phyloP scores from a whole-genome alignment of 2,329 filamentous ascomycete genomes.

The Aspergillus calidoustus region DNA sequence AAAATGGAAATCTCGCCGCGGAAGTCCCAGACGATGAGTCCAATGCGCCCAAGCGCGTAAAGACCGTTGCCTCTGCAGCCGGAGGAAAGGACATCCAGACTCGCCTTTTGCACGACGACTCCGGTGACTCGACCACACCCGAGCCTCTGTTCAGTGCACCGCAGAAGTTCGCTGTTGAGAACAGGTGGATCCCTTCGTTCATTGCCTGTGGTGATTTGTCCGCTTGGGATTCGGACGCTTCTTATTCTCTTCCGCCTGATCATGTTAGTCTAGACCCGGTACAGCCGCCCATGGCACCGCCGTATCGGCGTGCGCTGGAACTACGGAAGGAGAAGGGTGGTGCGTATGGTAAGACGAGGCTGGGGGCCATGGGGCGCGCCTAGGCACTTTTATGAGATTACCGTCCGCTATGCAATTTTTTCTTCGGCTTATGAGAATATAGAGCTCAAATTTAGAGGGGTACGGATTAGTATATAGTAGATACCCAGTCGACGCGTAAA shows the following conservation, averaged over 20 bases:
- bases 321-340: conserved; percentile 76
- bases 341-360: conserved; percentile 73
- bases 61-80: conserved; percentile 6
- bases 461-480: conserved; percentile 19
- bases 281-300: conserved; percentile 93
- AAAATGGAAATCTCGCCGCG: conserved; percentile 38
- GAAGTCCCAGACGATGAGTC: conserved; percentile 49
- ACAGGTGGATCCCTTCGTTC: conserved; percentile 90
- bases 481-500: conserved; percentile 19
- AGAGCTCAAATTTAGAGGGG: conserved; percentile 2
- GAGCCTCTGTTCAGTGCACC: conserved; percentile 27
- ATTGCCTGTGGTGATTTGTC: conserved; percentile 96
- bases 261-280: conserved; percentile 88
- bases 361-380: conserved; percentile 31
- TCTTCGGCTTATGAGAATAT: not conserved
- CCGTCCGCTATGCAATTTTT: not conserved
- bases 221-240: conserved; percentile 93
- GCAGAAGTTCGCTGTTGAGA: conserved; percentile 46
- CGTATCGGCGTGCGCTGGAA: conserved; percentile 90
- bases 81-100: conserved; percentile 29
- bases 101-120: conserved; percentile 50
- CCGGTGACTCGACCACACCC: conserved; percentile 35
- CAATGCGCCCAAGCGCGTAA: conserved; percentile 33
- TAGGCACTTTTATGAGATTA: not conserved
- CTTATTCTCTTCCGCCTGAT: conserved; percentile 85